Base-by-base conservation (phyloP, 2,329 filamentous ascomycete genomes). In the Chaetomium sp. region DNA sequence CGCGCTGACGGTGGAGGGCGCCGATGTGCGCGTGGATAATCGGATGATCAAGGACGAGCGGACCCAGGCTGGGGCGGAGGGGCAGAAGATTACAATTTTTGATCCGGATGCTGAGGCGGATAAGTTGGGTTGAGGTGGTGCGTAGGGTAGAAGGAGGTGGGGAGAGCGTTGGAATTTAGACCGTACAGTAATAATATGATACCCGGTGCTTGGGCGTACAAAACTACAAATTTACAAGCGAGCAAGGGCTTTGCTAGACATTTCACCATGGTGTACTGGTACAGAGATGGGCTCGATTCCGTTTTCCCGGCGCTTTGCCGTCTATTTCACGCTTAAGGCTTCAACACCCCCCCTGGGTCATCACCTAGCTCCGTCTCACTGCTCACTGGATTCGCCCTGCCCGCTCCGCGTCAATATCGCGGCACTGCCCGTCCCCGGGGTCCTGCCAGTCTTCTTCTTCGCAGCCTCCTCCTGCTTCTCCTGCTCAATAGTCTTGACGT, bases 391-490 rank as follows among this genome's bases (percentile, higher is more conserved):
- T 55, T 66, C 71, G 47, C 73, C 73, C 57, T 70, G 66, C 69
- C 52, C 43, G 32, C 76, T 72, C 76, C 85, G 76, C 72, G 89
- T 91, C 68, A 89, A 78, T 67, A 94, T 90, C 44, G 89, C 81
- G 14, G 88, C 84, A 64, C 76, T 85, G 47, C 85, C 85, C 49
- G 80, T 83, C 56, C 85, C 86, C n/a, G 85, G 81, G 59, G 83
- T 81, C 65, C 86, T 80, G 57, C 88, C 87, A 45, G 84, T 88
- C 85, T 96, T 95, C 86, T 96, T 96, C 82, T 91, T 96, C 42
- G 89, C 90, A 32, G 92, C 92, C 78, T 99, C 94, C 74, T 97
- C 94, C 71, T 96, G 91, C 82, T 99, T 99, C 82, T 99, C 95
- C 67, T 91, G 88, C 79, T 99, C 95, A 72, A 99, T 99, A 74